Evolutionary conservation across 2,329 filamentous ascomycete genomes (phyloP), one percentile per base, ranked within the genome.

Genomic region (Fusarium decemcellulare): DNA sequence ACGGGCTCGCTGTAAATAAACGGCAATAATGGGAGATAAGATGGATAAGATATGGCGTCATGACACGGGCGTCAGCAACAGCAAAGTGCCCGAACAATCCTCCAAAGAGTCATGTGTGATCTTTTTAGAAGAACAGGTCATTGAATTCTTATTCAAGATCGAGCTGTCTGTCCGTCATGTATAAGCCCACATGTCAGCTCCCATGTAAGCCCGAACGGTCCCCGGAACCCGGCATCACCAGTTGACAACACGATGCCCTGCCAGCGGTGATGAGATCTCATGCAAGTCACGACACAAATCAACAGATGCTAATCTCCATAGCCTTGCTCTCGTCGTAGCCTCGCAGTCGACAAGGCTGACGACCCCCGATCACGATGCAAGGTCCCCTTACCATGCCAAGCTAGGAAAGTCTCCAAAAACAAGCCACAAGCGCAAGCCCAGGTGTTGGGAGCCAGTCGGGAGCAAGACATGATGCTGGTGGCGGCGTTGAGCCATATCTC

Each of bases 381-480:
- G 23, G 23, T 11, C 47, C 11, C 32, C 23, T 5, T 37, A 23
- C 50, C 36, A 40, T 29, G 18, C 27, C 37, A 56, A 51, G 14
- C 43, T 65, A 61, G 53, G 50, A 56, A 14, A 43, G 47, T 61
- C 55, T 67, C 59, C 60, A 61, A 61, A 59, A 51, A n/a, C 57
- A 69, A 70, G 67, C 67, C 67, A 70, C 67, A 70, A 47, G 43
- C 37, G 65, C 52, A 57, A 70, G 59, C 61, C 64, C 30, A 55
- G 63, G 59, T 73, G 72, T 74, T 74, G 72, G 63, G 72, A 67
- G 54, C 65, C 68, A 71, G 59, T 71, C 63, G 71, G 63, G 67
- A 63, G 56, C 59, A 14, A 57, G 47, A 36, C 47, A 44, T 37
- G 5, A 48, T 37, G 5, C 34, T 43, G 46, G 67, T 50, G 15